Evolutionary conservation across 768 basidiomycete species (phyloP), one percentile per base, ranked within the genome.

Genomic region (Tricholoma furcatifolium): DNA sequence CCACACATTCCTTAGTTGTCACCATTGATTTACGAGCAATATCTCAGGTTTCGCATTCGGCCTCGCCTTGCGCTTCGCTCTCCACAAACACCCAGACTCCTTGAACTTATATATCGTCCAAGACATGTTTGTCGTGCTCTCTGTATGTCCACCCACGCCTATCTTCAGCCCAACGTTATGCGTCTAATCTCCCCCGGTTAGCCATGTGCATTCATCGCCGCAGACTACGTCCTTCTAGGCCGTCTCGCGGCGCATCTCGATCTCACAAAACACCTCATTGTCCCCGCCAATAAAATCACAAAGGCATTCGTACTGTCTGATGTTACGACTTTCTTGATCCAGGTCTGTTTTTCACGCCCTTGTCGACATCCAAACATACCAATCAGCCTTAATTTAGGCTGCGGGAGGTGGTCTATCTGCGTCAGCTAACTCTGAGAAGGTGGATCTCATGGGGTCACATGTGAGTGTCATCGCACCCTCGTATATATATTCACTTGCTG

Each of bases 191-290:
- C 39, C 35, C 24, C 36, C 23, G 21, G 38, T 48, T 41, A 84
- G 82, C 87, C 87, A 4, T 90, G 88, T 63, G 87, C 84, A 23
- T 89, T 89, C 67, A 84, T 87, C 57, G 84, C 84, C 4, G 77
- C 82, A 17, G 77, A 84, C 60, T 89, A 90, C 59, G 70, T 87
- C 47, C 73, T 88, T 15, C 77, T 89, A 1, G 84, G 85, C 10
- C 78, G 77, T 10, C 64, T 91, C 2, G 81, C 84, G 4, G 70
- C 65, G n/a, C 71, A 78, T 54, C 67, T 88, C 5, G 60, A 68
- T 9, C 74, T 74, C 35, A 71, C 75, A 54, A 56, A 74, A 44
- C 75, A 82, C 57, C 70, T 88, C 17, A 59, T 81, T 21, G 65
- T 89, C 17, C 68, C 70, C 1, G 70, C 80, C 10, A 69, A 68